Evolutionary conservation across 768 basidiomycete species (phyloP).

Genomic region (Fibroporia radiculosa): DNA sequence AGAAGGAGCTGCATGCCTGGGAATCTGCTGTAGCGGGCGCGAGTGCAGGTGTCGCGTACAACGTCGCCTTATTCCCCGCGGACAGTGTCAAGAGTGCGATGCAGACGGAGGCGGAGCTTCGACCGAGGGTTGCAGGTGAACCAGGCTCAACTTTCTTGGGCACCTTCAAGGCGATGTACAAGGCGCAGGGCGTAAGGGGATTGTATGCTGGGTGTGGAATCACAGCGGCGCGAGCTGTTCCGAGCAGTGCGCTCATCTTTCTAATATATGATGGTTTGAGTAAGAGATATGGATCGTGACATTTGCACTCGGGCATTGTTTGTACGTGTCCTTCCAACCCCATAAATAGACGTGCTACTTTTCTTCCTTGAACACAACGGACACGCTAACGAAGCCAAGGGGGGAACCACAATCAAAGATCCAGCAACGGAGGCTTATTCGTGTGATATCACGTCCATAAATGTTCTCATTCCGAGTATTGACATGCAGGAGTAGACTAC

Average conservation of each 20-base stretch:
- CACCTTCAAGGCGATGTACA: conserved; percentile 66
- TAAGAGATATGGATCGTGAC: conserved; percentile 36
- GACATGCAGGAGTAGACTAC: too few relatives aligned
- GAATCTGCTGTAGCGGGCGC: conserved; percentile 87
- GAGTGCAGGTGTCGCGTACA: conserved; percentile 78
- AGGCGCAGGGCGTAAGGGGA: conserved; percentile 68
- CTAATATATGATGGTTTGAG: conserved; percentile 81
- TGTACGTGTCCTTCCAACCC: too few relatives aligned
- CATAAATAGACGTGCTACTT: too few relatives aligned
- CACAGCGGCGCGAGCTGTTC: conserved; percentile 77
- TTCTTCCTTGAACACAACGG: too few relatives aligned
- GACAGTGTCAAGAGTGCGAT: conserved; percentile 93
- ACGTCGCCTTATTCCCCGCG: conserved; percentile 87
- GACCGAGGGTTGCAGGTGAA: conserved; percentile 35
- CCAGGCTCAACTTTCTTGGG: conserved; percentile 41
- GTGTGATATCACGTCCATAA: too few relatives aligned
- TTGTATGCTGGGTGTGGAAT: conserved; percentile 92
- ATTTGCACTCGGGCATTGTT: too few relatives aligned
- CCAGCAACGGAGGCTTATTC: too few relatives aligned
- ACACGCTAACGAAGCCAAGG: too few relatives aligned
- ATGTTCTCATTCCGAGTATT: too few relatives aligned
- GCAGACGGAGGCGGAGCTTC: conserved; percentile 87
- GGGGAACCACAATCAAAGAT: too few relatives aligned
- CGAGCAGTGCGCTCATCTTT: conserved; percentile 90
- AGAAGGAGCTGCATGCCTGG: conserved; percentile 35